A percentile compares a stretch with the other conserved stretches of the same genome.
Evolutionary conservation across 768 basidiomycete species (phyloP).

Genomic region (Guyanaporus albipodus): DNA sequence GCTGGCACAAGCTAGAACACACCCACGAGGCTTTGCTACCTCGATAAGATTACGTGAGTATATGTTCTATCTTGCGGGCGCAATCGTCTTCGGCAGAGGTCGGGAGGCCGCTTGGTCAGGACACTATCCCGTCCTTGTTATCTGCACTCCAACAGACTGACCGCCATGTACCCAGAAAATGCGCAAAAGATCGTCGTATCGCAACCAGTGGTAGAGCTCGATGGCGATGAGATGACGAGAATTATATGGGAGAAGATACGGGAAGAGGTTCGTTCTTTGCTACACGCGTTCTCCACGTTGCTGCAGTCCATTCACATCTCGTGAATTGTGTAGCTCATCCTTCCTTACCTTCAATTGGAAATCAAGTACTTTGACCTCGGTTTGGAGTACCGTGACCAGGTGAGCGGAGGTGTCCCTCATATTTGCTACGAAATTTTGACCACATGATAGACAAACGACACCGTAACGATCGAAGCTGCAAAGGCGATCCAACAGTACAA

Average conservation of each 20-base stretch:
- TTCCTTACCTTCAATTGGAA: conserved; percentile 91
- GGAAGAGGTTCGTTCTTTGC: conserved; percentile 65
- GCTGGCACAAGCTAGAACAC: conserved; percentile 18
- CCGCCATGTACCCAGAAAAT: conserved; percentile 18
- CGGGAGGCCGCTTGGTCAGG: not conserved
- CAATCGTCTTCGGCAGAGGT: conserved; percentile 1
- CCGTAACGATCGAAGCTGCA: conserved; percentile 89
- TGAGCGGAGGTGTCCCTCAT: conserved; percentile 27
- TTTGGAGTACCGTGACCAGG: conserved; percentile 86
- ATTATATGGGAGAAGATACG: conserved; percentile 99
- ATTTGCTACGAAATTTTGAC: not conserved
- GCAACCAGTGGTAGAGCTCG: conserved; percentile 91
- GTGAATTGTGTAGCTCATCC: conserved; percentile 72
- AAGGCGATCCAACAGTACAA: conserved; percentile 92
- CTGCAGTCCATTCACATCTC: not conserved
- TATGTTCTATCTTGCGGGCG: not conserved
- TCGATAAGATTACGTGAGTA: conserved; percentile 31
- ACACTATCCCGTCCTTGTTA: not conserved
- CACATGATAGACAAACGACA: conserved; percentile 75
- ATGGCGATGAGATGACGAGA: conserved; percentile 98
- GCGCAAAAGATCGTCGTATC: conserved; percentile 66
- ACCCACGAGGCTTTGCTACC: conserved; percentile 27
- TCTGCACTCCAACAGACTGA: conserved; percentile 1
- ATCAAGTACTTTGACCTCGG: conserved; percentile 99
- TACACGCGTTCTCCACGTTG: not conserved